Evolutionary conservation across 768 basidiomycete species (phyloP), one percentile per base, ranked within the genome.

Genomic region (Lactarius hengduanensis): DNA sequence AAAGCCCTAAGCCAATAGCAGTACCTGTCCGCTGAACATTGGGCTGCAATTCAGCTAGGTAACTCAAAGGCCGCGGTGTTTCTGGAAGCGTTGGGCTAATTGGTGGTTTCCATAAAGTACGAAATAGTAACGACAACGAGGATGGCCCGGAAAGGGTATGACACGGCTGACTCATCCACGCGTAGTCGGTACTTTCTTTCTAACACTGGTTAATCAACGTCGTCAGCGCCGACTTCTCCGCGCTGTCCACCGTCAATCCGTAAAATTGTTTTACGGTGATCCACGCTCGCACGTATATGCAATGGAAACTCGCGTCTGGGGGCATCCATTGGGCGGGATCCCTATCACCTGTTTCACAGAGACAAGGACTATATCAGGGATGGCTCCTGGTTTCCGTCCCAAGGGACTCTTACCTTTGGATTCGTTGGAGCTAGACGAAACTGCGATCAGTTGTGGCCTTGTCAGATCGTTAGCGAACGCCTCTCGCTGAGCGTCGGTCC

Each of bases 251-350:
- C 8, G 80, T 80, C 28, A 86, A 77, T 36, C 61, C 64, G 69
- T 84, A 86, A 70, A 74, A 80, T 66, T 82, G 74, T 73, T 86
- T 86, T 22, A 74, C 73, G 53, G 78, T 73, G 18, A 86, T 78
- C 81, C 82, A 86, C 11, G 85, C 83, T 9, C 80, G 79, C 34
- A 80, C 78, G 63, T 86, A 86, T 6, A 79, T 83, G 76, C 85
- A 86, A 11, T 76, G 72, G 72, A 77, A 86, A 71, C 79, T 80
- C 6, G 72, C 71, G 22, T 82, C 74, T 47, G 84, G 82, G 16
- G 82, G 82, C 50, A 84, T 74, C 80, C 81, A 86, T n/a, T 76
- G 61, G 3, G 84, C 80, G n/a, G 78, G 77, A 72, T 85, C 84
- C 78, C 67, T 70, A 69, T 84, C 83, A 32, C 83, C 81, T 80